phyloP scores from a whole-genome alignment of 371 early-diverging fungal genomes.

The Syncephalastrum contaminatum region DNA sequence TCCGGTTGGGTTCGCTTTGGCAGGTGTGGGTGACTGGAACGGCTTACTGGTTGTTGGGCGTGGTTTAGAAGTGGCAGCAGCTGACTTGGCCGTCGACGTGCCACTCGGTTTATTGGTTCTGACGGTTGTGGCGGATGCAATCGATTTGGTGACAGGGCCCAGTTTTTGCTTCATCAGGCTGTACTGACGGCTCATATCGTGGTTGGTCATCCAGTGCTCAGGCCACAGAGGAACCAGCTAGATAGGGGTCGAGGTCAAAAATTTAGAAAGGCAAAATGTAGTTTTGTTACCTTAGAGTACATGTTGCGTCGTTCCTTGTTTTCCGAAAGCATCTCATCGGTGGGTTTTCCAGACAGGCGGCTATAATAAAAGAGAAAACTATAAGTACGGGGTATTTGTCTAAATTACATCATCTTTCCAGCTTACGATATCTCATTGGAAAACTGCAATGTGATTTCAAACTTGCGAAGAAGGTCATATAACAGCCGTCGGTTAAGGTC shows the following conservation, averaged over 20 bases:
- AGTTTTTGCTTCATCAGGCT: slow-evolving; percentile 15
- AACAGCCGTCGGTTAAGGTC: slow-evolving; percentile 33
- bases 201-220: slow-evolving; percentile 52
- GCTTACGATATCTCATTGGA: slow-evolving; percentile 40
- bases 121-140: too few relatives aligned
- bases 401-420: too few relatives aligned
- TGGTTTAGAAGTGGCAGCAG: too few relatives aligned
- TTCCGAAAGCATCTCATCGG: slow-evolving; percentile 21
- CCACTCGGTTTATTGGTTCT: too few relatives aligned
- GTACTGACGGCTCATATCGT: slow-evolving; percentile 56
- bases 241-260: neutral
- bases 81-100: too few relatives aligned
- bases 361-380: neutral
- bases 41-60: too few relatives aligned
- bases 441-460: slow-evolving; percentile 24
- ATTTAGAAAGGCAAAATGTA: too few relatives aligned
- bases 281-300: slow-evolving; percentile 48
- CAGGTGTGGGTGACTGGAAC: too few relatives aligned
- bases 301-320: slow-evolving; percentile 50
- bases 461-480: slow-evolving; percentile 38
- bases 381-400: neutral
- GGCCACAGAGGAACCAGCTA: slow-evolving; percentile 53
- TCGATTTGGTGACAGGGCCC: too few relatives aligned
- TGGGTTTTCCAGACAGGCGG: neutral
- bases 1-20: too few relatives aligned